phyloP scores from a whole-genome alignment of 2,329 filamentous ascomycete genomes.

The Kalmusia sp. region DNA sequence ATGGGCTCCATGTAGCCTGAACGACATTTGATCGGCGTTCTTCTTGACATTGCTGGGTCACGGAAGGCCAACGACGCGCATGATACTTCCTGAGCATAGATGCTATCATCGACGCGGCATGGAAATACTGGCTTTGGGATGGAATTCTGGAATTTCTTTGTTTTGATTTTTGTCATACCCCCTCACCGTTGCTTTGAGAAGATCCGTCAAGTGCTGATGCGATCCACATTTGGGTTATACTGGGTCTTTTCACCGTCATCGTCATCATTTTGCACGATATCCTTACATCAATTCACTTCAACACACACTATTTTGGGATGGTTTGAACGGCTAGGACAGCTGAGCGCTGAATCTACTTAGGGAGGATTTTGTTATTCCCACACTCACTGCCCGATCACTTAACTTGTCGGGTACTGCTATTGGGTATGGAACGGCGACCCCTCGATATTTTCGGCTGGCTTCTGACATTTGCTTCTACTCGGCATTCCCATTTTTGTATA shows the following conservation, averaged over 20 bases:
- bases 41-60: slow-evolving; percentile 11
- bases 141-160: slow-evolving; percentile 9
- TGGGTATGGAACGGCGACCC: not conserved
- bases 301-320: not conserved
- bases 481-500: slow-evolving; percentile 17
- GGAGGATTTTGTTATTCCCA: not conserved
- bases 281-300: not conserved
- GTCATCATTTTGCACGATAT: slow-evolving; percentile 14
- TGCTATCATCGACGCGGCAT: slow-evolving; percentile 16
- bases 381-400: not conserved
- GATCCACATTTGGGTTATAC: slow-evolving; percentile 37
- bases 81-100: slow-evolving; percentile 14
- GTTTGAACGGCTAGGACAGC: not conserved
- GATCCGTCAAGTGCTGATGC: slow-evolving; percentile 52
- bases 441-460: not conserved
- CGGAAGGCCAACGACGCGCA: slow-evolving; percentile 12
- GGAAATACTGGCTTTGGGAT: slow-evolving; percentile 22
- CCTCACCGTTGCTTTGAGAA: slow-evolving; percentile 25
- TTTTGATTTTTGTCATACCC: slow-evolving; percentile 17
- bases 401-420: not conserved
- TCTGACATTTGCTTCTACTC: slow-evolving; percentile 1
- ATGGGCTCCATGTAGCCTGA: slow-evolving; percentile 70
- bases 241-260: slow-evolving; percentile 30
- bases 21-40: slow-evolving; percentile 26
- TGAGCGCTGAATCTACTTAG: not conserved